A percentile compares a stretch with the other conserved stretches of the same genome.
These are phyloP conservation scores for Geranomyces michiganensis DNA, from an alignment of 192 early-diverging fungal species.

Conservation along the genomic window DNA sequence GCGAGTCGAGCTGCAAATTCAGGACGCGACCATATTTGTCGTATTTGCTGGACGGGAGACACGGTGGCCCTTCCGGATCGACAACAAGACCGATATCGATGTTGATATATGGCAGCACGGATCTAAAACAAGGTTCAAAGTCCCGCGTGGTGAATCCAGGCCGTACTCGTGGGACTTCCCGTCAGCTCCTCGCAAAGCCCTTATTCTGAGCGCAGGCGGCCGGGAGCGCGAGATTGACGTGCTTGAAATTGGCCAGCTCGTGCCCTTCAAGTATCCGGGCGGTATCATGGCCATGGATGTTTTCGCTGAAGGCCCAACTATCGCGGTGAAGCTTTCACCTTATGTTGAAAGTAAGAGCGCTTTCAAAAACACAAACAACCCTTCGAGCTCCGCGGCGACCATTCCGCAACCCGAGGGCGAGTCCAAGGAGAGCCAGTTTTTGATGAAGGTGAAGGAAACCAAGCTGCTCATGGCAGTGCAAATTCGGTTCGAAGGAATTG, in stretches of 20 bases:
- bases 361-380: constrained; percentile 27
- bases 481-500: constrained; percentile 83
- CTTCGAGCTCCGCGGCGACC: background rate
- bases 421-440: constrained; percentile 18
- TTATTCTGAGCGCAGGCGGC: constrained; percentile 78
- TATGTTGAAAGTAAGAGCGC: constrained; percentile 40
- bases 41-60: constrained; percentile 73
- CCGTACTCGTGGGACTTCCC: constrained; percentile 94
- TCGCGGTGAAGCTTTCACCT: constrained; percentile 37
- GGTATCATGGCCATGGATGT: constrained; percentile 48
- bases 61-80: constrained; percentile 89
- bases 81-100: constrained; percentile 72
- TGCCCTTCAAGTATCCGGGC: constrained; percentile 74
- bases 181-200: constrained; percentile 66
- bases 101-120: constrained; percentile 77
- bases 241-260: constrained; percentile 85
- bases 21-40: constrained; percentile 91
- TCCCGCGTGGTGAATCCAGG: constrained; percentile 58
- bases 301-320: constrained; percentile 47
- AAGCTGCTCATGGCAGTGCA: constrained; percentile 62
- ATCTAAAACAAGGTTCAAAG: constrained; percentile 50
- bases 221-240: constrained; percentile 78
- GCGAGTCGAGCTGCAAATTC: constrained; percentile 78
- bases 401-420: background rate
- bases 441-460: constrained; percentile 40